Conservation (phyloP, 495 filamentous ascomycete species). For the Tuber brumale region DNA sequence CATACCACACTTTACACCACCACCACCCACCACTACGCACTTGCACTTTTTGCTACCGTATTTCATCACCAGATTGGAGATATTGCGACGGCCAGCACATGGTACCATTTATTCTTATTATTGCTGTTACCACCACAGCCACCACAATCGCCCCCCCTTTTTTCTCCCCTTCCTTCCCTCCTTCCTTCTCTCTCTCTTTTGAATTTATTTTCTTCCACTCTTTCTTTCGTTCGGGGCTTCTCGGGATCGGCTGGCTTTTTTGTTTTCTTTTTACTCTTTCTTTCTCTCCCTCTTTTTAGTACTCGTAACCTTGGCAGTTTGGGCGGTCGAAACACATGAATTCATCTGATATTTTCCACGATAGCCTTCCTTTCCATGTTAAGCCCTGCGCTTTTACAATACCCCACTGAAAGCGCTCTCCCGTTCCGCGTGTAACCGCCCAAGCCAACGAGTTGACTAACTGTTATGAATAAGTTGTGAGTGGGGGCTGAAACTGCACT, state of each 20-base stretch:
- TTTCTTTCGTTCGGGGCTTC: constrained; percentile 1
- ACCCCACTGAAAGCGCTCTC: background rate
- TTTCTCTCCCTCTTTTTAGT: background rate
- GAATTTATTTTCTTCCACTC: background rate
- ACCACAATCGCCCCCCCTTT: background rate
- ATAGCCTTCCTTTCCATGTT: background rate
- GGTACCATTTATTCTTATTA: background rate
- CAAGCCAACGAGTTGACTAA: background rate
- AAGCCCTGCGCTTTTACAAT: background rate
- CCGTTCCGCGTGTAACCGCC: background rate
- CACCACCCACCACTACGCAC: background rate
- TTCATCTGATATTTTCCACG: background rate
- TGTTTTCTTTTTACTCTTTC: background rate
- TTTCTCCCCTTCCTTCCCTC: background rate
- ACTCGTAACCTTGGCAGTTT: background rate
- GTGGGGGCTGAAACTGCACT: background rate
- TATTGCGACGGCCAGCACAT: background rate
- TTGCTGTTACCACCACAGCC: background rate
- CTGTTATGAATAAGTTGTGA: background rate
- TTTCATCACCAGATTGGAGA: background rate
- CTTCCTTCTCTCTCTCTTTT: too few relatives aligned
- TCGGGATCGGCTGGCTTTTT: background rate
- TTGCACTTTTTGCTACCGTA: background rate
- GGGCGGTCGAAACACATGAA: background rate
- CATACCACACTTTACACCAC: constrained; percentile 5